Conservation (phyloP, 495 filamentous ascomycete species). For the Penicillium tannophilum region DNA sequence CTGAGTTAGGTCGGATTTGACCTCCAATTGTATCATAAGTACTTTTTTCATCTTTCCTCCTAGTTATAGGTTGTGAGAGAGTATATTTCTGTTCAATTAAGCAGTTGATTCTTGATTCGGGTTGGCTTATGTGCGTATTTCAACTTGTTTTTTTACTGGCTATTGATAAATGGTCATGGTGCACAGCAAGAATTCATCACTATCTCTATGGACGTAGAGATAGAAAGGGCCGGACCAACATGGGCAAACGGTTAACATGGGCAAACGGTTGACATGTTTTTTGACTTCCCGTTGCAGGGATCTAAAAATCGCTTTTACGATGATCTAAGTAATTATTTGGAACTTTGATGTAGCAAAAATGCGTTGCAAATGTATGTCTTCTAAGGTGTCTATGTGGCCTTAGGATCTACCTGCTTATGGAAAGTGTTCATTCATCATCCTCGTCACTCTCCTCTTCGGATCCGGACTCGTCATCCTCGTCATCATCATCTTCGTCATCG, state of each 20-base stretch:
- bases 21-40: constrained; percentile 27
- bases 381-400: constrained; percentile 11
- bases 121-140: not conserved
- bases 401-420: constrained; percentile 21
- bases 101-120: constrained; percentile 8
- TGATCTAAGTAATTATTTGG: not conserved
- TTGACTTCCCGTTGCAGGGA: not conserved
- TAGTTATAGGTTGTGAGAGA: constrained; percentile 12
- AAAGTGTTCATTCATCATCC: constrained; percentile 27
- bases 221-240: too few species aligned
- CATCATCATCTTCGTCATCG: constrained; percentile 57
- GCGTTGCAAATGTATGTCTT: constrained; percentile 13
- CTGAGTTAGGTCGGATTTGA: not conserved
- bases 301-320: not conserved
- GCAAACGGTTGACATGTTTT: not conserved
- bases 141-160: not conserved
- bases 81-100: constrained; percentile 13
- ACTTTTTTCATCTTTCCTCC: constrained; percentile 8
- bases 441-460: constrained; percentile 43
- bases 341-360: not conserved
- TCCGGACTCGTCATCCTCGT: constrained; percentile 44
- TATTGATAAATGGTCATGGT: not conserved
- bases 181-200: not conserved
- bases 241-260: too few species aligned
- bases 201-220: not conserved